These are phyloP conservation scores for Ophiosphaerella korrae DNA, from an alignment of 2,329 filamentous ascomycete species.

Conservation along the genomic window DNA sequence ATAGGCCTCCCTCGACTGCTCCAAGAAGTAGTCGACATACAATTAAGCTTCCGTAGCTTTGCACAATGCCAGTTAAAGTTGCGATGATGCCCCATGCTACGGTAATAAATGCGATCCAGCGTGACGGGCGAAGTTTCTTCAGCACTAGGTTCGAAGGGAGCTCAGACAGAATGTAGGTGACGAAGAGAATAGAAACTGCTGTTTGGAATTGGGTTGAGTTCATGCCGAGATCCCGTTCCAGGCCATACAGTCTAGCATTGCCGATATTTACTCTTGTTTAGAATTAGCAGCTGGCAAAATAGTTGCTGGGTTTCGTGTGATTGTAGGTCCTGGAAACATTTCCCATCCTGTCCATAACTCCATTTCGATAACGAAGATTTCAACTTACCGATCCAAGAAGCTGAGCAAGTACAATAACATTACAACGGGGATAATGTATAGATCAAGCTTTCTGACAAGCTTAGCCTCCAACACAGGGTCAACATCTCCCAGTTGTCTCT, in stretches of 20 bases:
- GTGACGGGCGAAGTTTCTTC: constrained; percentile 52
- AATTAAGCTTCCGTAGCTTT: constrained; percentile 69
- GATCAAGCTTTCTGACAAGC: constrained; percentile 68
- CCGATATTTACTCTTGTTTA: constrained; percentile 67
- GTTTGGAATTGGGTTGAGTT: constrained; percentile 70
- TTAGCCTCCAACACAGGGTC: constrained; percentile 56
- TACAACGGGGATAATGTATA: constrained; percentile 67
- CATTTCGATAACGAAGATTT: neutral
- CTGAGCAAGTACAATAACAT: constrained; percentile 75
- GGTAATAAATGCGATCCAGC: constrained; percentile 66
- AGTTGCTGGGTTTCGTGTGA: neutral
- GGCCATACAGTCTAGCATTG: constrained; percentile 67
- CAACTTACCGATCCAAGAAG: constrained; percentile 70
- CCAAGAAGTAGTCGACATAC: constrained; percentile 72
- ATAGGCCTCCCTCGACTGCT: constrained; percentile 70
- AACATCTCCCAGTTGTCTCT: constrained; percentile 35
- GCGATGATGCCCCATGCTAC: constrained; percentile 63
- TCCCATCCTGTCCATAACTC: too few species aligned
- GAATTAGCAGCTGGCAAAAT: constrained; percentile 11
- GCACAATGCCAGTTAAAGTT: constrained; percentile 70
- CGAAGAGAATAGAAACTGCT: constrained; percentile 52
- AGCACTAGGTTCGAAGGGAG: constrained; percentile 54
- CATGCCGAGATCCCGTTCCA: constrained; percentile 67
- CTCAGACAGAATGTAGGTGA: constrained; percentile 53
- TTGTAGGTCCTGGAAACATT: neutral